Conservation (phyloP, 169 alveolate species). For the Theileria luwenshuni region DNA sequence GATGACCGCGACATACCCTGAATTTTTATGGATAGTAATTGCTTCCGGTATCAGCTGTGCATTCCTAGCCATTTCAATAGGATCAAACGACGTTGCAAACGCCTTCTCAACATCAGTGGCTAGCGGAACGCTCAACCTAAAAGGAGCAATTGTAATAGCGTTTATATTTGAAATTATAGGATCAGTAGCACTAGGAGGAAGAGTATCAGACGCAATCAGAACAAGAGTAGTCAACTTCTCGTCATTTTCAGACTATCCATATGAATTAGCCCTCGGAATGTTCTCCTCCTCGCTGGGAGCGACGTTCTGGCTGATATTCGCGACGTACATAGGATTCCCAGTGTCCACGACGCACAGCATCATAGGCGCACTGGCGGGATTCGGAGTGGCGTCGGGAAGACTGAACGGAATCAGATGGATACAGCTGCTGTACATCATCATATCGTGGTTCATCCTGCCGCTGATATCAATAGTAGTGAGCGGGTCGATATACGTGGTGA, state of each 20-base stretch:
- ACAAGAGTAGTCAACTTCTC: slow-evolving; percentile 74
- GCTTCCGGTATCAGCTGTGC: slow-evolving; percentile 75
- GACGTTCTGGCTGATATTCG: slow-evolving; percentile 78
- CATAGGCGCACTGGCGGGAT: slow-evolving; percentile 83
- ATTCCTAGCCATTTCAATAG: slow-evolving; percentile 79
- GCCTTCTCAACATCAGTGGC: slow-evolving; percentile 84
- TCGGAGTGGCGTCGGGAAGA: slow-evolving; percentile 82
- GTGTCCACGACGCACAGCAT: slow-evolving; percentile 89
- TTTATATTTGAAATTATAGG: slow-evolving; percentile 82
- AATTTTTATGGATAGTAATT: slow-evolving; percentile 78
- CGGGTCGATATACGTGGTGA: slow-evolving; percentile 44
- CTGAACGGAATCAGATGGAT: slow-evolving; percentile 77
- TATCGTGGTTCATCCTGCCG: slow-evolving; percentile 82
- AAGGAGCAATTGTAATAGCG: slow-evolving; percentile 76
- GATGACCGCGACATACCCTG: slow-evolving; percentile 75
- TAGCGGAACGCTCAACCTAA: slow-evolving; percentile 74
- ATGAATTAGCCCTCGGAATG: slow-evolving; percentile 84
- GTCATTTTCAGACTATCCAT: slow-evolving; percentile 78
- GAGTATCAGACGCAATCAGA: slow-evolving; percentile 84
- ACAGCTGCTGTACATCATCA: slow-evolving; percentile 69
- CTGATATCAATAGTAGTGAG: slow-evolving; percentile 47
- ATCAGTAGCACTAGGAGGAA: slow-evolving; percentile 81
- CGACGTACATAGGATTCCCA: slow-evolving; percentile 79
- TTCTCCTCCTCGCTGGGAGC: slow-evolving; percentile 79
- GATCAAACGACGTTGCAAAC: slow-evolving; percentile 89